phyloP scores from a whole-genome alignment of 2,329 filamentous ascomycete species.

The Monilinia polystroma region DNA sequence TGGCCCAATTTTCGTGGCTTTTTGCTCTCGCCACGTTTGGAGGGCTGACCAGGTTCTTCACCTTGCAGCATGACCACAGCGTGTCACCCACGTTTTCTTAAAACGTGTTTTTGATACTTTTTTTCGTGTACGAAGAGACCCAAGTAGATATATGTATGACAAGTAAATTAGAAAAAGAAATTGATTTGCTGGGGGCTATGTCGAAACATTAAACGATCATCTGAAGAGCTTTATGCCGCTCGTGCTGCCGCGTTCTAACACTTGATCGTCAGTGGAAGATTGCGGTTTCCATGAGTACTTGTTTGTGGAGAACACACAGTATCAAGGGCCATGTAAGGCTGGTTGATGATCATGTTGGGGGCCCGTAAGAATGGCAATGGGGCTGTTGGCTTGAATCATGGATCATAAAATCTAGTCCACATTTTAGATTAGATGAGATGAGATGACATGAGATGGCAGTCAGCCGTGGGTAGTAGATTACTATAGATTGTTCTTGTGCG shows the following conservation, averaged over 20 bases:
- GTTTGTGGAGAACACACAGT: not conserved
- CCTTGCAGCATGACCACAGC: constrained; percentile 8
- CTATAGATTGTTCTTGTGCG: not conserved
- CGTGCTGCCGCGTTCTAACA: not conserved
- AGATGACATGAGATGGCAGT: constrained; percentile 17
- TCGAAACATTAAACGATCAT: constrained; percentile 3
- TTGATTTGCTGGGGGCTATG: not conserved
- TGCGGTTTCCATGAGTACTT: not conserved
- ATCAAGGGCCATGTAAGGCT: not conserved
- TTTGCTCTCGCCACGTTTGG: not conserved
- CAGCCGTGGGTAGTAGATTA: not conserved
- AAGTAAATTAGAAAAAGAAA: not conserved
- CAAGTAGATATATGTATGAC: not conserved
- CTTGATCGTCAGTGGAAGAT: not conserved
- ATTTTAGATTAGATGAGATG: constrained; percentile 13
- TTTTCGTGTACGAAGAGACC: not conserved
- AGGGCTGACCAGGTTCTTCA: constrained; percentile 3
- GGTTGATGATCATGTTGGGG: constrained; percentile 1
- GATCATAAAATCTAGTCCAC: not conserved
- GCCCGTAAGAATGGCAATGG: not conserved
- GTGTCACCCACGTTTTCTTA: constrained; percentile 21
- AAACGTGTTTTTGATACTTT: not conserved
- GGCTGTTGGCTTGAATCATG: not conserved
- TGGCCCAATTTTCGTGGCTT: not conserved
- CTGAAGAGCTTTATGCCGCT: not conserved